Evolutionary conservation across 2,329 filamentous ascomycete genomes (phyloP).

Genomic region (Hymenoscyphus fraxineus): DNA sequence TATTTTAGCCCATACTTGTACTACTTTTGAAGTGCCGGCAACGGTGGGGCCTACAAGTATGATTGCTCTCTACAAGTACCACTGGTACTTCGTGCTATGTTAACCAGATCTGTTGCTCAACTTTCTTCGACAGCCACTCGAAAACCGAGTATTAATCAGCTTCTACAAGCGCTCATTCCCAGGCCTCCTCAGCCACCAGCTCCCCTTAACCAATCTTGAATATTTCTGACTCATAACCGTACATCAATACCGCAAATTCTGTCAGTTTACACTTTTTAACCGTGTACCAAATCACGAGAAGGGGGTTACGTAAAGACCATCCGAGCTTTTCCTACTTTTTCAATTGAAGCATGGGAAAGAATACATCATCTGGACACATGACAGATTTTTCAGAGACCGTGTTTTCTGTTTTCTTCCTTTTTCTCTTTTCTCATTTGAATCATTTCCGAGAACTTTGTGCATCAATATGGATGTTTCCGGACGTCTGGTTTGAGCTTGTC

Average conservation of each 20-base stretch:
- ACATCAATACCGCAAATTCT: neutral
- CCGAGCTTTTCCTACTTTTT: neutral
- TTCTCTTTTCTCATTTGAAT: no score
- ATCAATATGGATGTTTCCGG: neutral
- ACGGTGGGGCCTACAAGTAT: no score
- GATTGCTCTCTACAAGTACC: no score
- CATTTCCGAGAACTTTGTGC: neutral
- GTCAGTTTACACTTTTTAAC: neutral
- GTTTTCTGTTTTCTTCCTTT: neutral
- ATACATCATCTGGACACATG: neutral
- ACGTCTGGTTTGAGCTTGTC: neutral
- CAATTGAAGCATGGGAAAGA: neutral
- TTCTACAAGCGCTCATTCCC: neutral
- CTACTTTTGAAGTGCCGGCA: no score
- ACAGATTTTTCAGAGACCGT: neutral
- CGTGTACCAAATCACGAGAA: neutral
- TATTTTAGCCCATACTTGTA: no score
- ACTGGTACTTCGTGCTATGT: no score
- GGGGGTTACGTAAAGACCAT: neutral
- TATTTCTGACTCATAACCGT: neutral
- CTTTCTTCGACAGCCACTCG: neutral
- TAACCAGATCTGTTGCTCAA: no score
- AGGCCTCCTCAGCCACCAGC: neutral
- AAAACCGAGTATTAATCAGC: no score
- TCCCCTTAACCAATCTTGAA: neutral